phyloP scores from a whole-genome alignment of 345 rosid genomes.

The Noccaea caerulescens region DNA sequence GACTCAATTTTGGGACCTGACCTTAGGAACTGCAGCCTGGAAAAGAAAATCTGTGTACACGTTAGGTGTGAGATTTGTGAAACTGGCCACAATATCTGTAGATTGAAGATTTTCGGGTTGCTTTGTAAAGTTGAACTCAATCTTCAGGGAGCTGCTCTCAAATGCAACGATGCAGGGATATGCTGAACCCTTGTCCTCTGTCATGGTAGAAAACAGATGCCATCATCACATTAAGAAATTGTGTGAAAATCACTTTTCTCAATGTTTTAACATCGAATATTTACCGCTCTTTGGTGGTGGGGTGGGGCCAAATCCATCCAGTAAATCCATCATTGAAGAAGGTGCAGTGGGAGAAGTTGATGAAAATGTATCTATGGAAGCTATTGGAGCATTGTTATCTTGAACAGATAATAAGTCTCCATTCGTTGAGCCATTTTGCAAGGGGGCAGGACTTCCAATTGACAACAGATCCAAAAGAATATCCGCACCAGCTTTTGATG shows the following conservation, averaged over 20 bases:
- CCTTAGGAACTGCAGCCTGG: slow-evolving; percentile 99
- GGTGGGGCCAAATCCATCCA: slow-evolving; percentile 74
- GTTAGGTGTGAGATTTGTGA: slow-evolving; percentile 68
- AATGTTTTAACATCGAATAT: slow-evolving; percentile 8
- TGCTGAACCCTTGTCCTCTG: slow-evolving; percentile 69
- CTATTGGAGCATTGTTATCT: slow-evolving; percentile 49
- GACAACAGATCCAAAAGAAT: slow-evolving; percentile 87
- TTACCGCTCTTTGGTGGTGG: slow-evolving; percentile 70
- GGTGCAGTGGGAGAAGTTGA: slow-evolving; percentile 53
- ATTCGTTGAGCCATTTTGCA: slow-evolving; percentile 52
- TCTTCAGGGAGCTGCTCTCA: slow-evolving; percentile 78
- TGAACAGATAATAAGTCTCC: slow-evolving; percentile 62
- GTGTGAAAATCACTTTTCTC: neutral
- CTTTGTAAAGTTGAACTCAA: slow-evolving; percentile 78
- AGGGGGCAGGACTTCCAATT: slow-evolving; percentile 62
- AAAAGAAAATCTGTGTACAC: slow-evolving; percentile 79
- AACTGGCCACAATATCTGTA: slow-evolving; percentile 65
- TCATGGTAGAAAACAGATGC: slow-evolving; percentile 30
- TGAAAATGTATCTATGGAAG: slow-evolving; percentile 55
- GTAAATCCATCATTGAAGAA: slow-evolving; percentile 68
- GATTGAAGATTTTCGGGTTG: slow-evolving; percentile 65
- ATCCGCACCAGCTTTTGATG: slow-evolving; percentile 77
- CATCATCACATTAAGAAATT: slow-evolving; percentile 16
- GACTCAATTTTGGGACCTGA: slow-evolving; percentile 42
- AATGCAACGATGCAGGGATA: slow-evolving; percentile 78